Evolutionary conservation across 768 basidiomycete species (phyloP).

Genomic region (Symmetrospora coprosmae): DNA sequence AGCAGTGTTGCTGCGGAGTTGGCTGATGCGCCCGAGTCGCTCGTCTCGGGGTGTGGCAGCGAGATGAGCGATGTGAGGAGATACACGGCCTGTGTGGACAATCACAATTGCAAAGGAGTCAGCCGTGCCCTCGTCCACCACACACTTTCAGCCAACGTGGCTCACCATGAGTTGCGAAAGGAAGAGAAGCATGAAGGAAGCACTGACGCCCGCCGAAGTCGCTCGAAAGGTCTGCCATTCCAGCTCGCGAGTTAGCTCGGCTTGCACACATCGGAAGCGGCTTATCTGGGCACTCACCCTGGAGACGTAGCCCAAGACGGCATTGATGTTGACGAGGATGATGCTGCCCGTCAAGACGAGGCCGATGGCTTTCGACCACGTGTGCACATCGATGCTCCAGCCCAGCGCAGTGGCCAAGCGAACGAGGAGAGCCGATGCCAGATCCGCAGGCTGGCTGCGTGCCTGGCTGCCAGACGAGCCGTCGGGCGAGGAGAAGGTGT

Average conservation of each 20-base stretch:
- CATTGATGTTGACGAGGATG: constrained; percentile 32
- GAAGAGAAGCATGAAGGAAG: constrained; percentile 34
- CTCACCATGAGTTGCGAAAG: constrained; percentile 34
- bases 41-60: constrained; percentile 23
- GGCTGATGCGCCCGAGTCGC: neutral
- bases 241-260: too few species aligned
- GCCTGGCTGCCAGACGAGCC: neutral
- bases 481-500: constrained; percentile 11
- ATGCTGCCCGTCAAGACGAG: constrained; percentile 31
- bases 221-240: constrained; percentile 31
- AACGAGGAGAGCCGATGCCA: constrained; percentile 27
- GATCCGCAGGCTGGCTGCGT: constrained; percentile 21
- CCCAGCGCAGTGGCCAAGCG: constrained; percentile 26
- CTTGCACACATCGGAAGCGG: too few species aligned
- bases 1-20: constrained; percentile 24
- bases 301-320: constrained; percentile 31
- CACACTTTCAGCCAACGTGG: neutral
- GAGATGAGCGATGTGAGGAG: constrained; percentile 35
- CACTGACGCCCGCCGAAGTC: constrained; percentile 30
- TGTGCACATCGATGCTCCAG: constrained; percentile 30
- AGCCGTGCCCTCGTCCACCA: too few species aligned
- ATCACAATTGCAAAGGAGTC: too few species aligned
- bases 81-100: constrained; percentile 28
- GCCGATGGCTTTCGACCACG: constrained; percentile 29
- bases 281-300: constrained; percentile 24